Base-by-base conservation (phyloP, 202 grass and related monocot species). In the Eragrostis tef region DNA sequence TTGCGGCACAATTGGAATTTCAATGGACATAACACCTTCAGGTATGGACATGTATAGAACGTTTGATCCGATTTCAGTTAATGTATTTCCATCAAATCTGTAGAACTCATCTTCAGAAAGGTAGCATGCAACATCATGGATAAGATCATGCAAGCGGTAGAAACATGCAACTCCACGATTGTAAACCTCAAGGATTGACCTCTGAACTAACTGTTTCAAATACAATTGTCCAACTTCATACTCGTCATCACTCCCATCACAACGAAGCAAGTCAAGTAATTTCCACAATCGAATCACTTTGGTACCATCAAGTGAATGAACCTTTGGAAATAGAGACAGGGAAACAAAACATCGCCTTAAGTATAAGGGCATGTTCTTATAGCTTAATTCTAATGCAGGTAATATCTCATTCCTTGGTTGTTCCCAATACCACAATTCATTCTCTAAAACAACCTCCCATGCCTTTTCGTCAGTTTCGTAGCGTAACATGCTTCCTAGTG, bases 111-210 rank as follows among this genome's bases (percentile, higher is more conserved):
- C 48, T 10, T 29, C 75, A 2, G 75, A 58, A 79, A 87, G 19
- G 53, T 24, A 56, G 16, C 58, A 62, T 11, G 79, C 78, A 5
- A 87, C 79, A 70, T 90, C 79, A 14, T 90, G 72, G 17, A 82
- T 14, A 67, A 89, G 78, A 74, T 87, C 88, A 83, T 90, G 88
- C 68, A 87, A 0, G 1, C 60, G 64, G 20, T 43, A 49, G 7
- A 22, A 76, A 13, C 29, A 7, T 21, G 11, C 14, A 13, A 31
- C 2, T 14, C 19, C 25, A 17, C 27, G 12, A 13, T 4, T 2
- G 29, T 73, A 1, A 29, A 29, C 25, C 8, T 73, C 69, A 39
- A 85, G 25, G 0, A 89, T 39, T 76, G 87, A 89, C 10, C 82
- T 11, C 12, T 81, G 54, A 16, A 74, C 14, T 59, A 86, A 60